Percentiles rank a stretch among this genome's conserved stretches.
These are phyloP conservation scores for Neurospora africana DNA, from an alignment of 495 filamentous ascomycete genomes.

Conservation along the genomic window DNA sequence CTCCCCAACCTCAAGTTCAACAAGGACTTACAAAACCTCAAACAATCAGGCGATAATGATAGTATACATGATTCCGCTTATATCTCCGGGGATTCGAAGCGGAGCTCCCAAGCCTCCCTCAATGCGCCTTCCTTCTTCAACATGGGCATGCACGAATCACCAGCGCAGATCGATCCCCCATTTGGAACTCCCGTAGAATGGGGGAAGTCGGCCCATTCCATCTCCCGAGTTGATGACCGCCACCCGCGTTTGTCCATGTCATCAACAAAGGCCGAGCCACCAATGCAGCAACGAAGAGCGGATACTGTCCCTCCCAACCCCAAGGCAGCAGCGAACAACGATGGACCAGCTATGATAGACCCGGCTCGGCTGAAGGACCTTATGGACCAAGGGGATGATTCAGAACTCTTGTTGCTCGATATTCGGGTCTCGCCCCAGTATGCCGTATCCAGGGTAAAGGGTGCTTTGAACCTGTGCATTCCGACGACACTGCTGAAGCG, in stretches of 20 bases:
- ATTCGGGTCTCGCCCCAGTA: slow-evolving; percentile 80
- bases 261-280: slow-evolving; percentile 21
- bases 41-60: slow-evolving; percentile 22
- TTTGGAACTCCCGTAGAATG: slow-evolving; percentile 19
- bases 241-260: slow-evolving; percentile 41
- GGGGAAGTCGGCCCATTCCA: slow-evolving; percentile 15
- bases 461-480: slow-evolving; percentile 86
- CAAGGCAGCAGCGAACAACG: slow-evolving; percentile 23
- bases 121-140: slow-evolving; percentile 24
- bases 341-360: slow-evolving; percentile 47
- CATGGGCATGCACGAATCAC: slow-evolving; percentile 26
- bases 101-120: slow-evolving; percentile 33
- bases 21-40: slow-evolving; percentile 4
- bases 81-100: slow-evolving; percentile 36
- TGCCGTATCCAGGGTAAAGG: slow-evolving; percentile 58
- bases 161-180: slow-evolving; percentile 25
- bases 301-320: slow-evolving; percentile 44
- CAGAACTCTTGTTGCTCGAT: slow-evolving; percentile 69
- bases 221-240: slow-evolving; percentile 37
- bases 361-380: slow-evolving; percentile 55
- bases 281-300: slow-evolving; percentile 25
- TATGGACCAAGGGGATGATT: slow-evolving; percentile 40
- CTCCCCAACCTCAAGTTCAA: not conserved
- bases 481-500: slow-evolving; percentile 90
- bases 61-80: slow-evolving; percentile 36